Evolutionary conservation across 2,329 filamentous ascomycete species (phyloP), one percentile per base, ranked within the genome.

Genomic region (Colletotrichum coccodes): DNA sequence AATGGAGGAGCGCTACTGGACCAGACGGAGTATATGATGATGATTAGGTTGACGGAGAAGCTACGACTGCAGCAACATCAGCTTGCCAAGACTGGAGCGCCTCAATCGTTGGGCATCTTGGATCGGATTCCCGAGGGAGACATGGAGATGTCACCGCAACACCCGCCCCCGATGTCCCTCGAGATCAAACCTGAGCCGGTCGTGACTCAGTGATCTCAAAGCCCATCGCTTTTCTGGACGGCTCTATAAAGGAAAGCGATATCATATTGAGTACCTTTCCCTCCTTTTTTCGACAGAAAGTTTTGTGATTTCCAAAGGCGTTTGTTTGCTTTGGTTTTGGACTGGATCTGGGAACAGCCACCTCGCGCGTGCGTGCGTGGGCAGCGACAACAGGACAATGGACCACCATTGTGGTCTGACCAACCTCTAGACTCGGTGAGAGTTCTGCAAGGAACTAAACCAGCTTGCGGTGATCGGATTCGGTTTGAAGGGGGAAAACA

Each of bases 21-120:
- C 75, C 88, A 94, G 53, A 88, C 89, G 74, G 95, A 98, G 71
- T 95, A 92, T 77, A 79, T 93, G 71, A 89, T 90, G 3, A 90
- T 98, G 54, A 86, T 94, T 21, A 94, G 94, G 77, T 82, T 98
- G 71, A 95, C 95, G 78, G 92, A 97, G 79, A 97, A 95, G 80
- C 85, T 97, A 34, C 90, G 93, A 69, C 83, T 97, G 40, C 89
- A 92, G 53, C 87, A 90, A 62, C 79, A 78, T 21, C 79, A 81
- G 49, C 70, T 72, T 71, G 76, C 53, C 72, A 75, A 71, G 76
- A 68, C 68, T 68, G 71, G 73, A 21, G 73, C 73, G 2, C 72
- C 78, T 12, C 71, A 74, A 3, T 75, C 78, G 3, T 80, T 87
- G 60, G 85, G 86, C 3, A 85, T 85, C 0, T 76, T 89, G 11